These are phyloP conservation scores for Cryptococcus sp. DNA, from an alignment of 1,284 basidiomycete genomes.

Conservation along the genomic window DNA sequence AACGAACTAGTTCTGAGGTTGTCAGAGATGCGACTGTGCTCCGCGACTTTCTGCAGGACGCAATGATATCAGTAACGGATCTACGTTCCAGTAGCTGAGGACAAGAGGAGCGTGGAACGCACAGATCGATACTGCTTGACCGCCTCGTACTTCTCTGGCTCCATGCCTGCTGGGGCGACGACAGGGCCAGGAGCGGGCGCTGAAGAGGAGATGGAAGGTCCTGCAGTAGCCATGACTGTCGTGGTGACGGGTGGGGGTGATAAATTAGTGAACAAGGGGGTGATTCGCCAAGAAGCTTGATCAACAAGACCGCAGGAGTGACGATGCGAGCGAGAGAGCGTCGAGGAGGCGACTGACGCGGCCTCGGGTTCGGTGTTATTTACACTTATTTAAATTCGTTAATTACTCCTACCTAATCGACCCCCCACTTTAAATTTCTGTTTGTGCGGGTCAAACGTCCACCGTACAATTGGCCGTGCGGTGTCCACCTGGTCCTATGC, in stretches of 20 bases:
- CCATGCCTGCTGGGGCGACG: conserved; percentile 33
- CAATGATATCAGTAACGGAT: neutral
- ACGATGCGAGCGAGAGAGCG: neutral
- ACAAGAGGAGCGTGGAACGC: conserved; percentile 9
- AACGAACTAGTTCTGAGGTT: conserved; percentile 78
- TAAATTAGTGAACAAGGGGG: neutral
- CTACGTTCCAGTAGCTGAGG: neutral
- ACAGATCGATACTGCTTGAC: conserved; percentile 51
- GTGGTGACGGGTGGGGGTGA: neutral
- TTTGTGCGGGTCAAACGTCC: neutral
- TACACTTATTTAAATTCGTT: too few relatives aligned
- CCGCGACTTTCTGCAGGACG: conserved; percentile 73
- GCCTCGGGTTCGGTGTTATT: conserved; percentile 3
- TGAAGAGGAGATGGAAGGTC: conserved; percentile 4
- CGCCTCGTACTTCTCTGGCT: conserved; percentile 48
- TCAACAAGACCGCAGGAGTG: neutral
- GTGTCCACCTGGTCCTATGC: neutral
- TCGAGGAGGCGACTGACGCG: conserved; percentile 13
- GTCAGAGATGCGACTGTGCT: conserved; percentile 76
- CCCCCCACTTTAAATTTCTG: conserved; percentile 26
- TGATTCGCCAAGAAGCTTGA: too few relatives aligned
- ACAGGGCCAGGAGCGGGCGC: conserved; percentile 27
- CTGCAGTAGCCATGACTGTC: neutral
- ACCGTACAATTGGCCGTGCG: neutral
- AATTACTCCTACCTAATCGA: neutral